These are phyloP conservation scores for Sporothrix luriei DNA, from an alignment of 2,329 filamentous ascomycete genomes.

Conservation along the genomic window DNA sequence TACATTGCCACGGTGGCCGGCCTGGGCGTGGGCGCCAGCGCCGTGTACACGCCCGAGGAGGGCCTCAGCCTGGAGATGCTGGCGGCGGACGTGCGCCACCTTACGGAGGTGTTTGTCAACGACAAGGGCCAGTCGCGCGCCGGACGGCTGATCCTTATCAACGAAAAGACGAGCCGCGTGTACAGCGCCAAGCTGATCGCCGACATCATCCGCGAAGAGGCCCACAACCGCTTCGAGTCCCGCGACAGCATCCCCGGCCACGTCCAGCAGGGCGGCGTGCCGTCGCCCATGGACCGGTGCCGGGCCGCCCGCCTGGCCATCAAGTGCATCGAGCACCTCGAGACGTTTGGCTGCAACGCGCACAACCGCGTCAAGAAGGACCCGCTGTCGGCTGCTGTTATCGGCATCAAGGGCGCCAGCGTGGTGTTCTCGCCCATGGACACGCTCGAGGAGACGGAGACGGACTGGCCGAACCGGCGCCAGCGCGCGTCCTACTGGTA, in stretches of 20 bases:
- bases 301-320: constrained; percentile 89
- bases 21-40: constrained; percentile 85
- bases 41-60: constrained; percentile 96
- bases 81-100: constrained; percentile 81
- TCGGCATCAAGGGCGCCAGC: constrained; percentile 87
- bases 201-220: constrained; percentile 92
- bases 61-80: constrained; percentile 94
- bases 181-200: constrained; percentile 94
- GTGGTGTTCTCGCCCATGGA: constrained; percentile 86
- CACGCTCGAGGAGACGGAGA: constrained; percentile 77
- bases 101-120: constrained; percentile 80
- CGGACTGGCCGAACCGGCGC: constrained; percentile 88
- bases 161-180: constrained; percentile 87
- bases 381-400: constrained; percentile 74
- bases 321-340: constrained; percentile 90
- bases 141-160: constrained; percentile 92
- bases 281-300: constrained; percentile 93
- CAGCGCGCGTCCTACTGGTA: constrained; percentile 87
- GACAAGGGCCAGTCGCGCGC: constrained; percentile 88
- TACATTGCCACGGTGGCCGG: constrained; percentile 92
- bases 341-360: constrained; percentile 69
- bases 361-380: constrained; percentile 71
- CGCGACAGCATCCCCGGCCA: constrained; percentile 90
- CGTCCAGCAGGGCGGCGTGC: constrained; percentile 90
- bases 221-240: constrained; percentile 87